phyloP scores from a whole-genome alignment of 2,329 filamentous ascomycete genomes.

The Ophioceras dolichostomum region DNA sequence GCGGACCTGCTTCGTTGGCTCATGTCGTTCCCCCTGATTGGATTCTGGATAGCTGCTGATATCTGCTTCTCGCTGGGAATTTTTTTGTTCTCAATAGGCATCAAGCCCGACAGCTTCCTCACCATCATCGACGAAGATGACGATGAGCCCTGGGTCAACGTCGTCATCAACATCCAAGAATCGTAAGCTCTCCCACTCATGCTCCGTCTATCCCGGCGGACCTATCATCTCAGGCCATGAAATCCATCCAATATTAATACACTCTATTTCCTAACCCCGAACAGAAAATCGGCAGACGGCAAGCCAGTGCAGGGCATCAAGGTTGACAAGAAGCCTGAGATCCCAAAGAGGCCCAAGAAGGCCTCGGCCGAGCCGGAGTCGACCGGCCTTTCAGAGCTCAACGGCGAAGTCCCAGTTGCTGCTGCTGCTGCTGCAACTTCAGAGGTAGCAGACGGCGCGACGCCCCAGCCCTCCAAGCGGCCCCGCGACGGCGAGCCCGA shows the following conservation, averaged over 20 bases:
- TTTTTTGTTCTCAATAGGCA: too few species aligned
- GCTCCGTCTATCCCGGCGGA: not conserved
- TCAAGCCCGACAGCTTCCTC: conserved; percentile 63
- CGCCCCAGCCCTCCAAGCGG: conserved; percentile 29
- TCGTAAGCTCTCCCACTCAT: conserved; percentile 29
- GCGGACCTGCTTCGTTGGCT: not conserved
- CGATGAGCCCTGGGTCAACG: conserved; percentile 61
- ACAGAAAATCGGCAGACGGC: conserved; percentile 27
- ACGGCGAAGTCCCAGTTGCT: conserved; percentile 26
- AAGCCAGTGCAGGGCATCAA: conserved; percentile 41
- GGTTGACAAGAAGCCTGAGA: conserved; percentile 28
- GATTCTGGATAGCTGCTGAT: too few species aligned
- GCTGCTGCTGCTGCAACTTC: conserved; percentile 20
- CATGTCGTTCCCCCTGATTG: too few species aligned
- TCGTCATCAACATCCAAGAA: conserved; percentile 59
- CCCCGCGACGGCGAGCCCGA: conserved; percentile 27
- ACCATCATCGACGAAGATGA: conserved; percentile 79
- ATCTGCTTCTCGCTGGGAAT: conserved; percentile 1
- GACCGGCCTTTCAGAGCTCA: conserved; percentile 25
- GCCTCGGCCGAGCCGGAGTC: conserved; percentile 20
- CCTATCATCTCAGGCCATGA: conserved; percentile 13
- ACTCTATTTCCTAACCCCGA: conserved; percentile 12
- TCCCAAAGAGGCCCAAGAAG: conserved; percentile 41
- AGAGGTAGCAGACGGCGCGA: too few species aligned
- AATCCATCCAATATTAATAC: not conserved